These are phyloP conservation scores for Pelargonium cotyledonis DNA, from an alignment of 441 rosid species.

Conservation along the genomic window DNA sequence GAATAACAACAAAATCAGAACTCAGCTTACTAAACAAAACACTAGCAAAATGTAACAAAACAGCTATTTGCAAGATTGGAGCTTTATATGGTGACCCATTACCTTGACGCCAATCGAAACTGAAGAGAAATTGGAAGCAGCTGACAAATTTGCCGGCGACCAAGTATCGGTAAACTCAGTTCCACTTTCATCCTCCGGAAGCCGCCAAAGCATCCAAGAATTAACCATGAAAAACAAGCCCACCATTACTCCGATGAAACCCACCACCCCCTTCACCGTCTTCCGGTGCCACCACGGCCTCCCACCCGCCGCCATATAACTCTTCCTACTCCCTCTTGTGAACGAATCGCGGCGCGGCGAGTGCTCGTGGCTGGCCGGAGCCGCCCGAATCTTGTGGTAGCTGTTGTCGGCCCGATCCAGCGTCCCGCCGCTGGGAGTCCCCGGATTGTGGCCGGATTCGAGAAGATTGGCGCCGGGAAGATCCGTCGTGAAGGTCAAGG, in stretches of 20 bases:
- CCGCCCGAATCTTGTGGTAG: background rate
- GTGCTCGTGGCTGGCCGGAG: background rate
- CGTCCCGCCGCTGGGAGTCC: background rate
- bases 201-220: slow-evolving; percentile 62
- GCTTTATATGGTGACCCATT: slow-evolving; percentile 8
- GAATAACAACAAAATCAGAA: background rate
- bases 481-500: background rate
- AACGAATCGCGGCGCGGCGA: background rate
- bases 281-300: slow-evolving; percentile 31
- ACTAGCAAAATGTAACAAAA: no score
- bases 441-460: no score
- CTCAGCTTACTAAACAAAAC: no score
- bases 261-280: slow-evolving; percentile 39
- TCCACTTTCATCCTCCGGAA: slow-evolving; percentile 44
- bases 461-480: background rate
- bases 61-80: background rate
- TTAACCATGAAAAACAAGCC: slow-evolving; percentile 61
- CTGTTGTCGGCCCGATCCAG: no score
- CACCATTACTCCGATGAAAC: slow-evolving; percentile 38
- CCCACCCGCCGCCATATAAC: slow-evolving; percentile 40
- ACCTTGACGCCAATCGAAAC: slow-evolving; percentile 39
- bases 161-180: slow-evolving; percentile 15
- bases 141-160: slow-evolving; percentile 31
- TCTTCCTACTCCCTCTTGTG: slow-evolving; percentile 25
- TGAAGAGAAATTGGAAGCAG: slow-evolving; percentile 14